Evolutionary conservation across 768 basidiomycete genomes (phyloP).

Genomic region (Ramaria rubella): DNA sequence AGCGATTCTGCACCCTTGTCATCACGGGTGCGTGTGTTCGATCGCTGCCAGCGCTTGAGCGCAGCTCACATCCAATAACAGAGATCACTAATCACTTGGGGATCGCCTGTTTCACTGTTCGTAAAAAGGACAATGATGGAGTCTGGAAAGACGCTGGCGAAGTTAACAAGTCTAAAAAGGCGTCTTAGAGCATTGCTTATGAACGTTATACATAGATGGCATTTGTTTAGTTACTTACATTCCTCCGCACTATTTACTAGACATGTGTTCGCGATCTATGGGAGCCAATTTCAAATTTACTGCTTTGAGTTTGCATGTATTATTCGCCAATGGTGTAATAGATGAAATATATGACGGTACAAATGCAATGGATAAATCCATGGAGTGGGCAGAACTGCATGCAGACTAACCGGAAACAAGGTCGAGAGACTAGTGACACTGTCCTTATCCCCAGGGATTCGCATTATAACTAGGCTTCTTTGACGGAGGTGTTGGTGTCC

Average conservation of each 20-base stretch:
- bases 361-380: not conserved
- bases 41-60: not conserved
- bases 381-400: not conserved
- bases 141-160: conserved; percentile 43
- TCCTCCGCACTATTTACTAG: not conserved
- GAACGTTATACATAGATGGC: not conserved
- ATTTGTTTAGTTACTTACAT: not conserved
- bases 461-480: conserved; percentile 6
- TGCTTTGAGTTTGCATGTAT: too few species aligned
- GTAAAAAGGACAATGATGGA: conserved; percentile 70
- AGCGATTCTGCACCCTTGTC: conserved; percentile 73
- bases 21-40: conserved; percentile 34
- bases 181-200: not conserved
- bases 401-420: too few species aligned
- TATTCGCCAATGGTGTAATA: too few species aligned
- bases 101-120: conserved; percentile 90
- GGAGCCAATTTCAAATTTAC: not conserved
- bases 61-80: not conserved
- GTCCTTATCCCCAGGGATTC: conserved; percentile 3
- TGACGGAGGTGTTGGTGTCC: conserved; percentile 1
- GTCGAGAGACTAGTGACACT: too few species aligned
- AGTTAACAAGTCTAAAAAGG: conserved; percentile 12
- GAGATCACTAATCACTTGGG: conserved; percentile 90
- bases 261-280: not conserved
- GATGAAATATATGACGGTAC: not conserved